phyloP scores from a whole-genome alignment of 2,329 filamentous ascomycete genomes.

The Nigrospora oryzae region DNA sequence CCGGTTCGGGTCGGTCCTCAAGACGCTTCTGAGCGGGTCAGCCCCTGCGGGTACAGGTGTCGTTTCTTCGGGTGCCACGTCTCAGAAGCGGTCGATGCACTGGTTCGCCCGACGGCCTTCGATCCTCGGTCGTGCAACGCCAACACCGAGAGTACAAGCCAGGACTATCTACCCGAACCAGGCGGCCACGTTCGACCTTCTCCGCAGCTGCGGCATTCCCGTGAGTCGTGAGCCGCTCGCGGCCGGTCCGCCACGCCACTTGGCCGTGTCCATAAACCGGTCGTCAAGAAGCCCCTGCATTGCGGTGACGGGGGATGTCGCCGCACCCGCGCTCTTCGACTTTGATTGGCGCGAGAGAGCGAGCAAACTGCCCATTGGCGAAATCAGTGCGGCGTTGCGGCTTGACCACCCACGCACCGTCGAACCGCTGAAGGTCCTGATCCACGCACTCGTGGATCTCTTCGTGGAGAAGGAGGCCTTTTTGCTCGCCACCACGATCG shows the following conservation, averaged over 20 bases:
- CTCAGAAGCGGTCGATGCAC: constrained; percentile 45
- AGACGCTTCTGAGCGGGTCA: constrained; percentile 41
- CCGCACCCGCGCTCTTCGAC: constrained; percentile 44
- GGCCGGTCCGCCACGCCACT: constrained; percentile 32
- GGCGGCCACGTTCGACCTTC: constrained; percentile 43
- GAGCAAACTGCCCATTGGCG: constrained; percentile 28
- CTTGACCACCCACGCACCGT: constrained; percentile 34
- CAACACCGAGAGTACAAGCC: constrained; percentile 21
- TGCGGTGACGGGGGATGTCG: constrained; percentile 36
- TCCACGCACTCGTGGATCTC: constrained; percentile 46
- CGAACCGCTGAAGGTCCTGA: constrained; percentile 35
- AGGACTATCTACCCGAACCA: constrained; percentile 48
- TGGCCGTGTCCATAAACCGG: constrained; percentile 60
- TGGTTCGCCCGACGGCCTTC: constrained; percentile 27
- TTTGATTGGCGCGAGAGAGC: constrained; percentile 49
- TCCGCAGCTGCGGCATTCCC: constrained; percentile 40
- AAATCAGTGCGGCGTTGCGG: constrained; percentile 41
- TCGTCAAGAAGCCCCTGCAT: constrained; percentile 54
- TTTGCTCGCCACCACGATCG: constrained; percentile 43
- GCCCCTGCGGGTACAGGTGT: constrained; percentile 3
- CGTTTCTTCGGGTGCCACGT: constrained; percentile 7
- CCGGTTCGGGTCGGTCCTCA: constrained; percentile 63
- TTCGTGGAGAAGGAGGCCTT: constrained; percentile 60
- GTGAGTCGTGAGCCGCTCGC: constrained; percentile 25
- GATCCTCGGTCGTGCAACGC: constrained; percentile 5